Evolutionary conservation across 148 eudicot species (phyloP).

Genomic region (Amaranthus hypochondriacus): DNA sequence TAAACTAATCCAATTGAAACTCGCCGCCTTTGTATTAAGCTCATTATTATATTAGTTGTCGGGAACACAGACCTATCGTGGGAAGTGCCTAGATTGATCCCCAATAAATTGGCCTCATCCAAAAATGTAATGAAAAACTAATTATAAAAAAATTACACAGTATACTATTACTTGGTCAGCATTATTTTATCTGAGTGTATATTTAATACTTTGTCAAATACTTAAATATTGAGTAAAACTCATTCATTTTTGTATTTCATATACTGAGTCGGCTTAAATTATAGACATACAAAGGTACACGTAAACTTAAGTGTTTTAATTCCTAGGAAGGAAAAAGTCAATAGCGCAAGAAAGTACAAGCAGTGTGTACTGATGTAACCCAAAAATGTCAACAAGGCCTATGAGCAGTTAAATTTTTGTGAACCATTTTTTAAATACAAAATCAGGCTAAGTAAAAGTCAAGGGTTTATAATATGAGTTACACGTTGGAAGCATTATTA

Average conservation of each 20-base stretch:
- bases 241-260: neutral
- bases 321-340: conserved; percentile 4
- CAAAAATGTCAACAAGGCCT: conserved; percentile 12
- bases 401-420: neutral
- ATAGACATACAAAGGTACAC: conserved; percentile 14
- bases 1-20: neutral
- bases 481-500: conserved; percentile 9
- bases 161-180: neutral
- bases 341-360: neutral
- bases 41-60: conserved; percentile 1
- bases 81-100: conserved; percentile 3
- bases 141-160: neutral
- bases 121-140: neutral
- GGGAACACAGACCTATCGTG: neutral
- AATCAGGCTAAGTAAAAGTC: conserved; percentile 4
- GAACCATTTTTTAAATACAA: neutral
- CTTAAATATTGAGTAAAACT: neutral
- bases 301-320: conserved; percentile 7
- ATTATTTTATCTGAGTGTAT: neutral
- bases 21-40: neutral
- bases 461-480: conserved; percentile 5
- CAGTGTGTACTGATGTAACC: neutral
- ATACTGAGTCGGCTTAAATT: conserved; percentile 19
- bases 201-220: conserved; percentile 12
- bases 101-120: neutral